Conservation (phyloP, 1,284 basidiomycete species). For the Cutaneotrichosporon sp. region DNA sequence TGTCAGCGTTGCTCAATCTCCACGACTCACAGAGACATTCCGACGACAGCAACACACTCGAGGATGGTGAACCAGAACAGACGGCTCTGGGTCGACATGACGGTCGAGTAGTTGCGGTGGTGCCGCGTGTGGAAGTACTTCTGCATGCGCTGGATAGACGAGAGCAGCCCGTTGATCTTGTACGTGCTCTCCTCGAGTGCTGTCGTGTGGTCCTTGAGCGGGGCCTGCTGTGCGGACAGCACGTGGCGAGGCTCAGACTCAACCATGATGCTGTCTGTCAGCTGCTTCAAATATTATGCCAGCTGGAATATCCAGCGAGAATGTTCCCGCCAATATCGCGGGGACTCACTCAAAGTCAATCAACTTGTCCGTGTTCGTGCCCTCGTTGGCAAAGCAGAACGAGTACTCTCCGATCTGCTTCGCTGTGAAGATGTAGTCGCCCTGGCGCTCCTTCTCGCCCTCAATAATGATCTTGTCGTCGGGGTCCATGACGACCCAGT, state of each 20-base stretch:
- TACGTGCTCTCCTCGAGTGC: conserved; percentile 90
- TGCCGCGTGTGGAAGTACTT: conserved; percentile 58
- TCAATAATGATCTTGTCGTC: conserved; percentile 78
- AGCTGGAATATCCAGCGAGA: too few relatives aligned
- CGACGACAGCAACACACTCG: conserved; percentile 68
- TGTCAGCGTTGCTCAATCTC: too few relatives aligned
- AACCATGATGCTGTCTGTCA: conserved; percentile 67
- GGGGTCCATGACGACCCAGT: conserved; percentile 89
- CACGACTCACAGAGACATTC: conserved; percentile 59
- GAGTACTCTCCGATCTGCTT: conserved; percentile 88
- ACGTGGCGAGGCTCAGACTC: conserved; percentile 85
- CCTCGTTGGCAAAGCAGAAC: conserved; percentile 98
- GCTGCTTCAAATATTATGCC: too few relatives aligned
- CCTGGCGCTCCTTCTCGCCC: conserved; percentile 81
- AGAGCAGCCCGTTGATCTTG: conserved; percentile 75
- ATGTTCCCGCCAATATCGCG: neutral
- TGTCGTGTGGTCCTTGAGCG: conserved; percentile 78
- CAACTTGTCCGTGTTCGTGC: conserved; percentile 81
- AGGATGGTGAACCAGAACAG: conserved; percentile 85
- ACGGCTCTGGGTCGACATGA: conserved; percentile 46
- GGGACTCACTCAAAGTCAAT: conserved; percentile 74
- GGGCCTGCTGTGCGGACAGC: conserved; percentile 63
- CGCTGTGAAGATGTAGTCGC: conserved; percentile 95
- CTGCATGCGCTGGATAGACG: conserved; percentile 82
- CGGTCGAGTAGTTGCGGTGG: conserved; percentile 39